A percentile compares a stretch with the other conserved stretches of the same genome.
Conservation (phyloP, 1,284 basidiomycete species). For the Coriolopsis trogii region DNA sequence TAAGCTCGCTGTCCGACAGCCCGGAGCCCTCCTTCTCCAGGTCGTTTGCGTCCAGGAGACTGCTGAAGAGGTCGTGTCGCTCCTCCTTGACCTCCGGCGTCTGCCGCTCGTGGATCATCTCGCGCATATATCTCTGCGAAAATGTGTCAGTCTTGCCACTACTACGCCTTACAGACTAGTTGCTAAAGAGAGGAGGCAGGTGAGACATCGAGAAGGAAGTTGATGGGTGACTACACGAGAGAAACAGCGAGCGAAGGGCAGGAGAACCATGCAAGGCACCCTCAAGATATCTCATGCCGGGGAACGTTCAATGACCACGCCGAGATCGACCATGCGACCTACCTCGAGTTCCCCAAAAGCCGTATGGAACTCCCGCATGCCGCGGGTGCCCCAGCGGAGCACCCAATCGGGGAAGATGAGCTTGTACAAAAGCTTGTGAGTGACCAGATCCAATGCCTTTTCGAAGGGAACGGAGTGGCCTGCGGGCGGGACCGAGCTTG, state of each 20-base stretch:
- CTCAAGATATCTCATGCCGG: too few relatives aligned
- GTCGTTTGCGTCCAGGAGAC: constrained; percentile 53
- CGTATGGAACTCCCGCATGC: constrained; percentile 37
- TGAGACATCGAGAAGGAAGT: too few relatives aligned
- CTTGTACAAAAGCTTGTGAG: constrained; percentile 45
- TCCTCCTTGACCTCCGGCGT: constrained; percentile 41
- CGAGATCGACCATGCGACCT: too few relatives aligned
- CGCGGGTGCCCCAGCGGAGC: constrained; percentile 39
- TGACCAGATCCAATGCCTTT: constrained; percentile 49
- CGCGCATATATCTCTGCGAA: constrained; percentile 52
- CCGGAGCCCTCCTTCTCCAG: constrained; percentile 35
- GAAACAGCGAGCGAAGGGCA: too few relatives aligned
- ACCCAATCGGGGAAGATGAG: constrained; percentile 49
- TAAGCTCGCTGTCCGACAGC: constrained; percentile 51
- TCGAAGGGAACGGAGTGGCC: constrained; percentile 61
- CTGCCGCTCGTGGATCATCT: constrained; percentile 55
- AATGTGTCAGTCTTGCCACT: too few relatives aligned
- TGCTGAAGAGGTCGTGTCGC: constrained; percentile 57
- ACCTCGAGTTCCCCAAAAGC: constrained; percentile 58
- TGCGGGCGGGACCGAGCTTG: constrained; percentile 41
- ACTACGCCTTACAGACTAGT: too few relatives aligned
- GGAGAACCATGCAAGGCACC: too few relatives aligned
- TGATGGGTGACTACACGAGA: too few relatives aligned
- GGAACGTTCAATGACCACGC: too few relatives aligned
- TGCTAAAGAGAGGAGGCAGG: too few relatives aligned